Conservation (phyloP, 192 early-diverging fungal species). For the Podila minutissima region DNA sequence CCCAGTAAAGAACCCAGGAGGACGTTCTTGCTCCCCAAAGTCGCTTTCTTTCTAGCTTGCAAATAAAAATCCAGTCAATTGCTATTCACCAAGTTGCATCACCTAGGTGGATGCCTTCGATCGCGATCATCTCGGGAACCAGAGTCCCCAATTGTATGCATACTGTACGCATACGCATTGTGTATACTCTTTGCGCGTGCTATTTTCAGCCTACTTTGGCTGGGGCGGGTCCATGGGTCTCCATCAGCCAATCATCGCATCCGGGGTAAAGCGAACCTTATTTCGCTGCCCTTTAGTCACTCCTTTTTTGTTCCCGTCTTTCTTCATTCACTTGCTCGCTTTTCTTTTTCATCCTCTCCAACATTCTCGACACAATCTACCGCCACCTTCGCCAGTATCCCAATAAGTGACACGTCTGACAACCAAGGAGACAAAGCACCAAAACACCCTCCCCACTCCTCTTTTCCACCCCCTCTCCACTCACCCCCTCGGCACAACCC, state of each 20-base stretch:
- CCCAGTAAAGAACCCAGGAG: constrained; percentile 25
- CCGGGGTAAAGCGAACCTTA: background rate
- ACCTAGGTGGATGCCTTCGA: too few relatives aligned
- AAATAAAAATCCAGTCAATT: too few relatives aligned
- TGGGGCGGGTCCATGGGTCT: too few relatives aligned
- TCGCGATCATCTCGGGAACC: too few relatives aligned
- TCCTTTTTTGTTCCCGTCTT: background rate
- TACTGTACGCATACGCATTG: too few relatives aligned
- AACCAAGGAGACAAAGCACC: background rate
- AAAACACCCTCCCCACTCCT: background rate
- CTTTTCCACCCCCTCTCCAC: background rate
- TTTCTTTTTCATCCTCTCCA: background rate
- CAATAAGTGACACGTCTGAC: background rate
- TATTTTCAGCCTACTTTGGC: too few relatives aligned
- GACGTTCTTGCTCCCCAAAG: background rate
- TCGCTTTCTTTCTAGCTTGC: background rate
- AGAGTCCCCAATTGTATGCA: too few relatives aligned
- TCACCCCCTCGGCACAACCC: background rate
- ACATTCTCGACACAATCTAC: background rate
- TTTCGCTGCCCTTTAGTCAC: background rate
- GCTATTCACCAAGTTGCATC: too few relatives aligned
- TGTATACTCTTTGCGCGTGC: too few relatives aligned
- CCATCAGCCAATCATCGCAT: background rate
- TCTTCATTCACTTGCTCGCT: background rate
- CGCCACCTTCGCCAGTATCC: background rate